These are phyloP conservation scores for Waltergamsia citrina DNA, from an alignment of 2,329 filamentous ascomycete species.

Conservation along the genomic window DNA sequence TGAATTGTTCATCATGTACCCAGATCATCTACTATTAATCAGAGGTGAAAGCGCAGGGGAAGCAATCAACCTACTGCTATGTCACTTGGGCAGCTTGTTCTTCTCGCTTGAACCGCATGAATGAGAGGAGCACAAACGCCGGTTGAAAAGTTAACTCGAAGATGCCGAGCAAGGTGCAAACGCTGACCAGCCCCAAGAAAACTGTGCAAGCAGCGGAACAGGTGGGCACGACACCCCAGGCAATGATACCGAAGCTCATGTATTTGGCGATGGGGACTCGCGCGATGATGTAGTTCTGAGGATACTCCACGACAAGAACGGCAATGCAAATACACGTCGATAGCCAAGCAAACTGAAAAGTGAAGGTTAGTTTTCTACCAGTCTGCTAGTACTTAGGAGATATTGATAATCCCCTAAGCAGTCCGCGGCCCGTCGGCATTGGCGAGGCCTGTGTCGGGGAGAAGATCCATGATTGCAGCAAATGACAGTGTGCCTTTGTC, in stretches of 20 bases:
- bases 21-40: no score
- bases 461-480: slow-evolving; percentile 55
- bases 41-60: neutral
- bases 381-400: neutral
- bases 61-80: no score
- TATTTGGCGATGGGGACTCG: slow-evolving; percentile 61
- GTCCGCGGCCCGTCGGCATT: no score
- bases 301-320: slow-evolving; percentile 62
- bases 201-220: slow-evolving; percentile 51
- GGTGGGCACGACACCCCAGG: slow-evolving; percentile 53
- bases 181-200: slow-evolving; percentile 48
- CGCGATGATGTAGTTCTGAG: slow-evolving; percentile 51
- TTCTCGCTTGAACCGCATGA: slow-evolving; percentile 62
- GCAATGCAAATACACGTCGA: slow-evolving; percentile 67
- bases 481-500: slow-evolving; percentile 59
- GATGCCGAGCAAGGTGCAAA: slow-evolving; percentile 58
- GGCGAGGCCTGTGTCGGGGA: slow-evolving; percentile 35
- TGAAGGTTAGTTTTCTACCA: slow-evolving; percentile 1
- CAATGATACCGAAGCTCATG: slow-evolving; percentile 52
- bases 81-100: slow-evolving; percentile 59
- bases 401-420: no score
- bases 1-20: slow-evolving; percentile 71
- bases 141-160: slow-evolving; percentile 65
- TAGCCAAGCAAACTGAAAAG: slow-evolving; percentile 57
- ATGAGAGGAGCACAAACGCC: slow-evolving; percentile 55